Evolutionary conservation across 73 alveolate genomes (phyloP).

Genomic region (Paramecium sonneborni): DNA sequence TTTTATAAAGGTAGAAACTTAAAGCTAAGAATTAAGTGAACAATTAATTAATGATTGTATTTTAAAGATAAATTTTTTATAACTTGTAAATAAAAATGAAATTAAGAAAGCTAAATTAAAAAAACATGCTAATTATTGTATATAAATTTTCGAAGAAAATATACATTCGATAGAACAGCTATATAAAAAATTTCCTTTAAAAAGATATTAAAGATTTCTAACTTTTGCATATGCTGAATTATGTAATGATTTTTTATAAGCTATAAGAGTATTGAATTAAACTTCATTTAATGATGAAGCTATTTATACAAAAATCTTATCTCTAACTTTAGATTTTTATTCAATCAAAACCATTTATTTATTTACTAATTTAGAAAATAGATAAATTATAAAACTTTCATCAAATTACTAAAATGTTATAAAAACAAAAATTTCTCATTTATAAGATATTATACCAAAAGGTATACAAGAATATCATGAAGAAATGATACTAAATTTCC

Average conservation of each 20-base stretch:
- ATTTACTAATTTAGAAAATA: not conserved
- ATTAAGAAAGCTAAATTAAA: not conserved
- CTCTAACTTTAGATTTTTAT: not conserved
- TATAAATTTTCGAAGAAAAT: not conserved
- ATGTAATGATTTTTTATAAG: not conserved
- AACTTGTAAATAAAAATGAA: not conserved
- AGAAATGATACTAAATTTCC: not conserved
- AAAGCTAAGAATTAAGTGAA: not conserved
- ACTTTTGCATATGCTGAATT: slow-evolving; percentile 39
- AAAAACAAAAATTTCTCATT: not conserved
- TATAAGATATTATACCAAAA: not conserved
- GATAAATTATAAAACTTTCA: not conserved
- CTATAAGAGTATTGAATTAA: not conserved
- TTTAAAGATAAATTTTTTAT: not conserved
- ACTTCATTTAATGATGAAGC: not conserved
- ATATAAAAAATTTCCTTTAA: not conserved
- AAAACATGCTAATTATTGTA: not conserved
- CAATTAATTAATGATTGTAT: not conserved
- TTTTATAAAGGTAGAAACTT: not conserved
- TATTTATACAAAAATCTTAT: not conserved
- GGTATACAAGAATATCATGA: not conserved
- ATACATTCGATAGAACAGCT: not conserved
- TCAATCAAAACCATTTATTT: not conserved
- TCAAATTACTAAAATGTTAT: not conserved
- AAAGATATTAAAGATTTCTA: not conserved